Evolutionary conservation across 1,284 basidiomycete genomes (phyloP).

Genomic region (Pascua guehoae): DNA sequence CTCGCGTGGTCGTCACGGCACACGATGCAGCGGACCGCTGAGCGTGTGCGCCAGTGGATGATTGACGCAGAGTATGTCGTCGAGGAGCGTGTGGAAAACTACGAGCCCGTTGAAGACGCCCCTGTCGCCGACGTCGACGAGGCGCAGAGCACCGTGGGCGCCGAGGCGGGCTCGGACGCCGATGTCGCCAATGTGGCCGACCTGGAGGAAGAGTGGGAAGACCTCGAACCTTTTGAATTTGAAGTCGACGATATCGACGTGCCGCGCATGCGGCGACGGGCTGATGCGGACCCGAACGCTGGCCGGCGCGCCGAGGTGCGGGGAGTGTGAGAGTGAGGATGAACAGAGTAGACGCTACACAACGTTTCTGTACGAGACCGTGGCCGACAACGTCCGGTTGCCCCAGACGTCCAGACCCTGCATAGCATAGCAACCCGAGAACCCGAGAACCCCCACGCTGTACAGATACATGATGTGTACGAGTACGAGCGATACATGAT

Average conservation of each 20-base stretch:
- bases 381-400: too few species aligned
- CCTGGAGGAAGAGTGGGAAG: not conserved
- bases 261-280: not conserved
- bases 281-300: too few species aligned
- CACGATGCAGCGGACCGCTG: not conserved
- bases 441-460: too few species aligned
- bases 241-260: not conserved
- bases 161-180: too few species aligned
- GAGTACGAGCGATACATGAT: too few species aligned
- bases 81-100: slow-evolving; percentile 45
- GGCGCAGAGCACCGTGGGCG: not conserved
- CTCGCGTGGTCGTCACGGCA: slow-evolving; percentile 2
- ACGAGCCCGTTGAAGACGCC: slow-evolving; percentile 23
- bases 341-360: too few species aligned
- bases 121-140: not conserved
- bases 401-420: too few species aligned
- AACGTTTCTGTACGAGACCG: too few species aligned
- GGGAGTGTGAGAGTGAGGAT: too few species aligned
- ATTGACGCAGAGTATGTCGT: slow-evolving; percentile 47
- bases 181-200: not conserved
- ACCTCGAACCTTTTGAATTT: not conserved
- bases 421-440: too few species aligned
- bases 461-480: too few species aligned
- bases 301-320: too few species aligned
- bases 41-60: slow-evolving; percentile 28